Evolutionary conservation across 2,329 filamentous ascomycete species (phyloP), one percentile per base, ranked within the genome.

Genomic region (Phialemoniopsis sp.): DNA sequence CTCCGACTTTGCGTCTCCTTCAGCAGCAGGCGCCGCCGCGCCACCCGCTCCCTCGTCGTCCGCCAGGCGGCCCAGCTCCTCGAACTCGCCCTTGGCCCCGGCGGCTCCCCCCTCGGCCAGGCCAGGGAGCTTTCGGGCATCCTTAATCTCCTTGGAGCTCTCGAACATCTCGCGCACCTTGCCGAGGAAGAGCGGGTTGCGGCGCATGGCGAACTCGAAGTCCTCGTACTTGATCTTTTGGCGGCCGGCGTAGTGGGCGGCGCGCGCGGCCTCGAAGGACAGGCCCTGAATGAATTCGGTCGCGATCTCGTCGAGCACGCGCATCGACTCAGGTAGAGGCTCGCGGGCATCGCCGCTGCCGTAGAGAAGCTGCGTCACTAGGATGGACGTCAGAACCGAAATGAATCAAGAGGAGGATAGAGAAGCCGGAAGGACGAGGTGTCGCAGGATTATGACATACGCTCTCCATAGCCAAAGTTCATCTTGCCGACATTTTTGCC

Each of bases 201-300:
- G 80, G 26, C 93, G 80, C 51, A 97, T 79, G 30, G 89, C 89
- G 64, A 95, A 98, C 56, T 94, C 89, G 67, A 98, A 95, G 64
- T 98, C 93, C 56, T 96, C 91, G 55, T 95, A 87, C 63, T 98
- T 98, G 66, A 98, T 89, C 67, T 98, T 98, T 55, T 95, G 88
- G 3, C 93, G 86, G 1, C 89, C 85, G 3, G 87, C 82, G 63
- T 95, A 88, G 60, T 87, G 82, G 1, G 93, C 93, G 38, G 85
- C 83, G 33, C 87, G 81, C 5, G 89, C 88, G 4, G 93, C 91
- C 57, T 89, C 85, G 68, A 95, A 93, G 64, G 87, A 91, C 39
- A 93, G 83, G 60, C 93, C 89, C 59, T 95, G 89, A 59, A 97
- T 88, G 71, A 95, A 96, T 69, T 97, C 93, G 46, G 90, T 95